Evolutionary conservation across 805 yeast genomes (phyloP).

Genomic region (Lipomyces spencermartinsiae): DNA sequence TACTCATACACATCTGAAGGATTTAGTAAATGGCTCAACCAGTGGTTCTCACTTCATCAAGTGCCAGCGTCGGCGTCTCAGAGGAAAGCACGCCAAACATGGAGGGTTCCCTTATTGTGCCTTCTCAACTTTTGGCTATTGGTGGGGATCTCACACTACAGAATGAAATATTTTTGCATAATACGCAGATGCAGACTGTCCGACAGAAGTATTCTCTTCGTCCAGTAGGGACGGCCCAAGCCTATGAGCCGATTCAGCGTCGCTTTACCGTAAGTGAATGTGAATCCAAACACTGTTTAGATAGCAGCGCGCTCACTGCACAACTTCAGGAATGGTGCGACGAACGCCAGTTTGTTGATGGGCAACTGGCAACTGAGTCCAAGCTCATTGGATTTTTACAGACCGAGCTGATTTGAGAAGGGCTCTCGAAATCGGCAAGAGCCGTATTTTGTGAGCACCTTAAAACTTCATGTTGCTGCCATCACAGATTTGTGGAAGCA

Average conservation of each 20-base stretch:
- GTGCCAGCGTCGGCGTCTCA: not conserved
- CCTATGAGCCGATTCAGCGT: conserved; percentile 2
- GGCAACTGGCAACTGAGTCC: not conserved
- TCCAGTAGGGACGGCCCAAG: not conserved
- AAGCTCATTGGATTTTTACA: not conserved
- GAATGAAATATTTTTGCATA: not conserved
- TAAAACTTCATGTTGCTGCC: conserved; percentile 5
- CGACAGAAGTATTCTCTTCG: not conserved
- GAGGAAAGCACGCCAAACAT: not conserved
- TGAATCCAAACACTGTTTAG: not conserved
- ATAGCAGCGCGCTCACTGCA: not conserved
- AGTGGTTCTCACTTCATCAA: not conserved
- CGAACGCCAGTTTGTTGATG: conserved; percentile 6
- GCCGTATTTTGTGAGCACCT: not conserved
- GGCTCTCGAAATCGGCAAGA: not conserved
- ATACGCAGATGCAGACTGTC: not conserved
- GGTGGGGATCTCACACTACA: not conserved
- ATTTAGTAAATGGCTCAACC: too few species aligned
- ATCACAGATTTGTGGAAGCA: conserved; percentile 4
- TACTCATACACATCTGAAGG: too few species aligned
- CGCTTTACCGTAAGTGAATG: not conserved
- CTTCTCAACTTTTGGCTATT: not conserved
- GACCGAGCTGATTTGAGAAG: not conserved
- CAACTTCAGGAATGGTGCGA: conserved; percentile 3
- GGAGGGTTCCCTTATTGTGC: not conserved